Percentiles rank a stretch among this genome's conserved stretches.
These are phyloP conservation scores for Trichoderma simmonsii DNA, from an alignment of 2,329 filamentous ascomycete species.

Conservation along the genomic window DNA sequence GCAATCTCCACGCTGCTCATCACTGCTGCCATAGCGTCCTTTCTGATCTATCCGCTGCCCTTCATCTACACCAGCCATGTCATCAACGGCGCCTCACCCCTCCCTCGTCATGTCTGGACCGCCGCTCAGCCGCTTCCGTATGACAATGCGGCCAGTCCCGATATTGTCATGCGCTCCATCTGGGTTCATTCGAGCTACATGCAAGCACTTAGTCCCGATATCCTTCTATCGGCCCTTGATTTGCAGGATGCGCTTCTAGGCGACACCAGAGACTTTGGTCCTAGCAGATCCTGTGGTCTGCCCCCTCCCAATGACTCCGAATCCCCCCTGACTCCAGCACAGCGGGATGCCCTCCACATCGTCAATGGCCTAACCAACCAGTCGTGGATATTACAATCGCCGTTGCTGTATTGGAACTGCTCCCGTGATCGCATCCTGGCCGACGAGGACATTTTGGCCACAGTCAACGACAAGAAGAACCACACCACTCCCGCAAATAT, in stretches of 20 bases:
- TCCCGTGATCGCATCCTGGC: constrained; percentile 54
- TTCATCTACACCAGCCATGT: constrained; percentile 73
- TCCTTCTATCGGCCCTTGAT: constrained; percentile 64
- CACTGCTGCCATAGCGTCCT: constrained; percentile 67
- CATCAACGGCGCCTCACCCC: constrained; percentile 65
- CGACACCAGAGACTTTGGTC: constrained; percentile 53
- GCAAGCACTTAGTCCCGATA: constrained; percentile 64
- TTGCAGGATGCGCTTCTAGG: constrained; percentile 70
- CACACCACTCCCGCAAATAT: constrained; percentile 67
- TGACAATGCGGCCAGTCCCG: constrained; percentile 49
- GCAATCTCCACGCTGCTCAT: constrained; percentile 71
- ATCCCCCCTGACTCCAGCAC: constrained; percentile 39
- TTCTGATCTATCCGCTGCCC: constrained; percentile 70
- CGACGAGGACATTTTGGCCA: constrained; percentile 63
- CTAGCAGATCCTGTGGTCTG: constrained; percentile 37
- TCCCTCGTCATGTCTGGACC: constrained; percentile 80
- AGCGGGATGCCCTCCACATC: constrained; percentile 56
- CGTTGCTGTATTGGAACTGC: constrained; percentile 76
- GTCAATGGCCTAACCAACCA: constrained; percentile 58
- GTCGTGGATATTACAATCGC: constrained; percentile 79
- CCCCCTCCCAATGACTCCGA: constrained; percentile 25
- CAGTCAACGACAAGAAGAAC: constrained; percentile 63
- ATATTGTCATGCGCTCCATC: constrained; percentile 78
- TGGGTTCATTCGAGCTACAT: constrained; percentile 83
- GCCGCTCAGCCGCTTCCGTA: constrained; percentile 63